These are phyloP conservation scores for Tilletia setariae DNA, from an alignment of 1,284 basidiomycete species.

Conservation along the genomic window DNA sequence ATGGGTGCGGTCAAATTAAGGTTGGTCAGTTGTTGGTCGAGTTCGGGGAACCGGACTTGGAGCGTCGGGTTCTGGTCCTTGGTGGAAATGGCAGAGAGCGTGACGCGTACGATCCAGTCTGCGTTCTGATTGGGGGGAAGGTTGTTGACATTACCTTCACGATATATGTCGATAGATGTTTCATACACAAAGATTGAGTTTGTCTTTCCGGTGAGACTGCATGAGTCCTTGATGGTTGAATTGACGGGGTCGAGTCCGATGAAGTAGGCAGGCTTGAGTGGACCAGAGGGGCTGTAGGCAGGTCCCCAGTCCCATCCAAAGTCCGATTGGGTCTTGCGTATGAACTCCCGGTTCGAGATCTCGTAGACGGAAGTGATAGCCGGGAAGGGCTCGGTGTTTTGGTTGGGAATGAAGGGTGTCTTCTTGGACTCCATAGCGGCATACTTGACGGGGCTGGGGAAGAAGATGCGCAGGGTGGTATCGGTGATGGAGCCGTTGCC, in stretches of 20 bases:
- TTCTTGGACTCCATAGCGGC: constrained; percentile 20
- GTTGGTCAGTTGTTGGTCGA: constrained; percentile 18
- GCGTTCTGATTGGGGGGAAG: constrained; percentile 35
- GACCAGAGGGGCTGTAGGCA: constrained; percentile 29
- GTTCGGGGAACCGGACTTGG: constrained; percentile 23
- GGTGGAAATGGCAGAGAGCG: constrained; percentile 30
- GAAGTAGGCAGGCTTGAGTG: constrained; percentile 30
- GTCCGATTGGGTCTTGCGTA: constrained; percentile 46
- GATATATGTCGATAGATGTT: constrained; percentile 30
- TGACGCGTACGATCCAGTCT: constrained; percentile 42
- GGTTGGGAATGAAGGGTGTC: constrained; percentile 29
- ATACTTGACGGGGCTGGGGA: constrained; percentile 23
- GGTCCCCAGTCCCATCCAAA: constrained; percentile 51
- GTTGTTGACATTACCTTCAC: constrained; percentile 37
- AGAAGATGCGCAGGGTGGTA: constrained; percentile 27
- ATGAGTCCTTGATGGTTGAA: background rate
- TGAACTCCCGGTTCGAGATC: constrained; percentile 36
- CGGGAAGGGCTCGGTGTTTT: constrained; percentile 14
- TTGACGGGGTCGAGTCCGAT: constrained; percentile 20
- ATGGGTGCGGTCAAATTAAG: constrained; percentile 18
- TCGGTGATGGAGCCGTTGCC: background rate
- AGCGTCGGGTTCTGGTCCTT: constrained; percentile 10
- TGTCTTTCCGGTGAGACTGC: constrained; percentile 6
- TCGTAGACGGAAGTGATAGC: constrained; percentile 25
- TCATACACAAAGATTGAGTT: background rate